phyloP scores from a whole-genome alignment of 2,329 filamentous ascomycete genomes.

The Ceratocystis ficicola region DNA sequence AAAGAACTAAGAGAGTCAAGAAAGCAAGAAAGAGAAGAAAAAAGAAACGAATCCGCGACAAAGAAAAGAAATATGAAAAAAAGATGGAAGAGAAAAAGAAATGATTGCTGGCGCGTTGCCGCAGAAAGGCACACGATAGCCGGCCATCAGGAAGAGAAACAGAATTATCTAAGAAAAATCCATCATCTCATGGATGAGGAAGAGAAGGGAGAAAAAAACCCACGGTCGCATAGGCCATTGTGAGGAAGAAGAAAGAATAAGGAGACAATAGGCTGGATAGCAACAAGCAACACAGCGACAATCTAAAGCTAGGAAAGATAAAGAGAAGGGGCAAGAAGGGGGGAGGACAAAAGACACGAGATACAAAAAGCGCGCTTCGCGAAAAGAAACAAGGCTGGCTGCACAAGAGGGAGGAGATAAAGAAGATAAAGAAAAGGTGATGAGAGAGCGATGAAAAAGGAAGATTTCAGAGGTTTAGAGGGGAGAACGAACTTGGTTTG shows the following conservation, averaged over 20 bases:
- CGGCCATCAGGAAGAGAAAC: constrained; percentile 15
- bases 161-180: constrained; percentile 6
- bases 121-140: not conserved
- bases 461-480: constrained; percentile 9
- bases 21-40: constrained; percentile 11
- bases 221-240: not conserved
- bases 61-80: constrained; percentile 21
- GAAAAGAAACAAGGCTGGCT: constrained; percentile 16
- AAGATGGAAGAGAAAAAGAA: constrained; percentile 21
- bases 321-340: constrained; percentile 21
- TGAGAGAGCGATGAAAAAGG: constrained; percentile 12
- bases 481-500: constrained; percentile 22
- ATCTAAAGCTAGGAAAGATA: constrained; percentile 18
- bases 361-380: constrained; percentile 11
- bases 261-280: not conserved
- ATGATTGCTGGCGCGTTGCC: constrained; percentile 1
- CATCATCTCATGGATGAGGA: constrained; percentile 15
- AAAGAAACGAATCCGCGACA: constrained; percentile 7
- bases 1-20: constrained; percentile 21
- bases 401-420: constrained; percentile 7
- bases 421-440: constrained; percentile 12
- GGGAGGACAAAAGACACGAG: constrained; percentile 15
- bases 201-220: constrained; percentile 10
- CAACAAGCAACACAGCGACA: constrained; percentile 6
- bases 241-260: constrained; percentile 13